Percentiles rank a stretch among this genome's conserved stretches.
Conservation (phyloP, 176 grass and related monocot genomes). For the Leersia perrieri region DNA sequence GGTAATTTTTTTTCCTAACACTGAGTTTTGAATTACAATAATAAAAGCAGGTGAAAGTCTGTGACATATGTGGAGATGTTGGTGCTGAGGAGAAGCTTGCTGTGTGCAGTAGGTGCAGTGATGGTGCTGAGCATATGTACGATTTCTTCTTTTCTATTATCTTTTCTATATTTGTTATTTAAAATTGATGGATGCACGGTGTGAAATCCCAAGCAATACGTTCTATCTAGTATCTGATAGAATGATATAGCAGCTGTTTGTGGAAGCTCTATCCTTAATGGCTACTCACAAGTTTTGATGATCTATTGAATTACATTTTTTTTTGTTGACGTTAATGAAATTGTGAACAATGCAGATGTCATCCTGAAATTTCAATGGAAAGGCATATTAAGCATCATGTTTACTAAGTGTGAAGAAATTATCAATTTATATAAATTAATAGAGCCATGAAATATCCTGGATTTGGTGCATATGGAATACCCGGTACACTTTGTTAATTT, state of each 20-base stretch:
- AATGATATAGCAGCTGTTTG: neutral
- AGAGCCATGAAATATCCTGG: neutral
- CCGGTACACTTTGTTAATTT: neutral
- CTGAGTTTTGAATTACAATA: neutral
- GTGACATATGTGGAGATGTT: slow-evolving; percentile 92
- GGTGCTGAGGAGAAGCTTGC: slow-evolving; percentile 84
- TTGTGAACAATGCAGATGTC: neutral
- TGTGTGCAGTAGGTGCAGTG: slow-evolving; percentile 81
- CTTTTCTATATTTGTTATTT: neutral
- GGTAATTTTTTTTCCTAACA: neutral
- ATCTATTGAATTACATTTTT: neutral
- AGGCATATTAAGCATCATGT: neutral
- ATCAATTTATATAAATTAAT: neutral
- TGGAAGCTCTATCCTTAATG: neutral
- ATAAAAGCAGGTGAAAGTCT: slow-evolving; percentile 81
- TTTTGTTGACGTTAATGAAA: neutral
- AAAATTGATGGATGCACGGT: neutral
- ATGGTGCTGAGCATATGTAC: slow-evolving; percentile 97
- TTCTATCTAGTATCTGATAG: neutral
- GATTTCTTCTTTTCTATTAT: slow-evolving; percentile 13
- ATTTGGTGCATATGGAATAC: neutral
- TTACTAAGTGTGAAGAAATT: neutral
- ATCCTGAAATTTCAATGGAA: neutral
- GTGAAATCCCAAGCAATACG: neutral
- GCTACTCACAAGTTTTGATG: neutral